A percentile compares a stretch with the other conserved stretches of the same genome.
Conservation (phyloP, 257 asterid species). For the Nemophila menziesii region DNA sequence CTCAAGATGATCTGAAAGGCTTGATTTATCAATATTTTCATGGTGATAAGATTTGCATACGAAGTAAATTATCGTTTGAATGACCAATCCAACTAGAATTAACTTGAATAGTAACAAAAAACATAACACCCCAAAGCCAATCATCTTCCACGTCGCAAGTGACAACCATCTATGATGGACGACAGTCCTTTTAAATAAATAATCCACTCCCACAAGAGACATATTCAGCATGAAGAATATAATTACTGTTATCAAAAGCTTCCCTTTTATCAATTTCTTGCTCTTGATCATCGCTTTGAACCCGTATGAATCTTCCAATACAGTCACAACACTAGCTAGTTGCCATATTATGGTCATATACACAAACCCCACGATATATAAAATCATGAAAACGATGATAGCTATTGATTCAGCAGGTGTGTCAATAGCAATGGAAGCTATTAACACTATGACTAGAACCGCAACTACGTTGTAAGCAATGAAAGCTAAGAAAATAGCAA, state of each 20-base stretch:
- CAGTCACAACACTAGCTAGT: slow-evolving; percentile 51
- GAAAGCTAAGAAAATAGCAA: slow-evolving; percentile 25
- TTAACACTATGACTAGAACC: neutral
- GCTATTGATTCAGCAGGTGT: neutral
- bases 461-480: slow-evolving; percentile 25
- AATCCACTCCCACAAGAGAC: slow-evolving; percentile 7
- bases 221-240: slow-evolving; percentile 29
- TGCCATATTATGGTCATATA: slow-evolving; percentile 48
- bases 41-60: slow-evolving; percentile 62
- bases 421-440: neutral
- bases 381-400: slow-evolving; percentile 11
- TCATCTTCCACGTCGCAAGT: slow-evolving; percentile 1
- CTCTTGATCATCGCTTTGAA: slow-evolving; percentile 45
- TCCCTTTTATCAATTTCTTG: slow-evolving; percentile 41
- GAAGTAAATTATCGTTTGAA: slow-evolving; percentile 47
- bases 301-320: slow-evolving; percentile 48
- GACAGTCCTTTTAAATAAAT: slow-evolving; percentile 16
- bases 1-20: slow-evolving; percentile 54
- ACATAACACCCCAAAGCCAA: slow-evolving; percentile 31
- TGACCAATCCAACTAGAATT: slow-evolving; percentile 37
- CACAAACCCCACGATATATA: slow-evolving; percentile 25
- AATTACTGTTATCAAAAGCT: slow-evolving; percentile 19
- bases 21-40: slow-evolving; percentile 49
- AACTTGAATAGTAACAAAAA: slow-evolving; percentile 20
- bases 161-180: slow-evolving; percentile 17